These are phyloP conservation scores for Cercis canadensis DNA, from an alignment of 306 rosid genomes.

Conservation along the genomic window DNA sequence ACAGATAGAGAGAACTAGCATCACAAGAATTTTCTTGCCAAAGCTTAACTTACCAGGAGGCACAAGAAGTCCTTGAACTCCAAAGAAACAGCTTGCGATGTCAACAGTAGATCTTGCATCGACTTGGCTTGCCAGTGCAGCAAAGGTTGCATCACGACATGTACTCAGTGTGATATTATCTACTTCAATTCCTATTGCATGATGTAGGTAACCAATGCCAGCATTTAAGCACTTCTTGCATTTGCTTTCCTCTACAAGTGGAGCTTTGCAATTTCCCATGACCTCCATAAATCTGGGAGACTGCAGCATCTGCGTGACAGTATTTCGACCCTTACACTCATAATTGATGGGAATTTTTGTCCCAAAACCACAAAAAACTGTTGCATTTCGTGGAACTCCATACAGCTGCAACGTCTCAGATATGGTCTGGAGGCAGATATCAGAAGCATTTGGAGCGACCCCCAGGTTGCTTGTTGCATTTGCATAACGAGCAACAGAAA, in stretches of 20 bases:
- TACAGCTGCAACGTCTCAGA: conserved; percentile 68
- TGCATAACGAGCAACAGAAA: conserved; percentile 82
- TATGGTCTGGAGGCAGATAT: conserved; percentile 70
- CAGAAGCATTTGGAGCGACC: conserved; percentile 66
- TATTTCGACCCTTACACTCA: conserved; percentile 80
- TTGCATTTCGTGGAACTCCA: conserved; percentile 81
- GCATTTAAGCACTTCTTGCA: conserved; percentile 89
- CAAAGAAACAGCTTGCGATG: conserved; percentile 90
- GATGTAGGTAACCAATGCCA: conserved; percentile 74
- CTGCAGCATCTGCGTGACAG: conserved; percentile 77
- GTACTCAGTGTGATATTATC: conserved; percentile 81
- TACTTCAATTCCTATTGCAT: conserved; percentile 62
- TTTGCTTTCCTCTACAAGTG: conserved; percentile 67
- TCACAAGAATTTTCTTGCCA: conserved; percentile 7
- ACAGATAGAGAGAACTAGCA: conserved; percentile 8
- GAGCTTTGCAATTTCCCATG: conserved; percentile 59
- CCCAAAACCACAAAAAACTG: conserved; percentile 85
- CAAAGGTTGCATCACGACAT: conserved; percentile 92
- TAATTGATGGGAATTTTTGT: conserved; percentile 84
- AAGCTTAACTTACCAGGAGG: conserved; percentile 58
- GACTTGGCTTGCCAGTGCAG: conserved; percentile 83
- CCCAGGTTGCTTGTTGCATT: conserved; percentile 82
- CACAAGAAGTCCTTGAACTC: conserved; percentile 73
- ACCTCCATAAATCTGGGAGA: conserved; percentile 83
- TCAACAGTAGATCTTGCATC: conserved; percentile 63